Evolutionary conservation across 768 basidiomycete species (phyloP).

Genomic region (Collybia nuda): DNA sequence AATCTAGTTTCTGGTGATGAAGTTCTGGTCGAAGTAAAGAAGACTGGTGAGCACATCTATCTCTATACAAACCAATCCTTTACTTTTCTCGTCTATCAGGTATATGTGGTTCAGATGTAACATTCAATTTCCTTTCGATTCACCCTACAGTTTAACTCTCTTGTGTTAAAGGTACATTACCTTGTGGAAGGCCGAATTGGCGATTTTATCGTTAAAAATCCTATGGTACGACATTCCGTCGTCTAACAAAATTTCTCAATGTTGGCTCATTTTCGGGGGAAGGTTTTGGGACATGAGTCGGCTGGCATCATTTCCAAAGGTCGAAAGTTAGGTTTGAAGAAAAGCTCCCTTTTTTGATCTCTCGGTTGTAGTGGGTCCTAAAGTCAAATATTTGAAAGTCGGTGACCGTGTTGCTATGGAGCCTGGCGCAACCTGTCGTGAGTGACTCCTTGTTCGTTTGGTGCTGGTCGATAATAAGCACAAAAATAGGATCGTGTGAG

Average conservation of each 20-base stretch:
- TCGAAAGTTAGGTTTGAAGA: slow-evolving; percentile 18
- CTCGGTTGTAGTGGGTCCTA: slow-evolving; percentile 59
- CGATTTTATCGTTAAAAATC: slow-evolving; percentile 75
- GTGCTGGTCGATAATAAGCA: slow-evolving; percentile 1
- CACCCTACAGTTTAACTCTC: slow-evolving; percentile 12
- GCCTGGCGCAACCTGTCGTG: slow-evolving; percentile 82
- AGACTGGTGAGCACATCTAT: slow-evolving; percentile 62
- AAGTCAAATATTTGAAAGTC: slow-evolving; percentile 72
- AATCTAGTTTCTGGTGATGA: slow-evolving; percentile 59
- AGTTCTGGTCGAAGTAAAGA: slow-evolving; percentile 87
- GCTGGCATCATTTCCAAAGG: slow-evolving; percentile 76
- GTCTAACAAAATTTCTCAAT: neutral
- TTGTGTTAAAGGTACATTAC: slow-evolving; percentile 66
- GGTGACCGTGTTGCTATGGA: slow-evolving; percentile 93
- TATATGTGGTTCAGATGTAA: slow-evolving; percentile 89
- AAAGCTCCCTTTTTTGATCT: neutral
- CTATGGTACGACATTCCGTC: slow-evolving; percentile 71
- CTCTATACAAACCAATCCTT: slow-evolving; percentile 4
- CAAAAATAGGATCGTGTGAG: slow-evolving; percentile 56
- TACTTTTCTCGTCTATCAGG: slow-evolving; percentile 40
- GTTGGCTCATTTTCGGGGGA: slow-evolving; percentile 52
- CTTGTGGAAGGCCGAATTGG: slow-evolving; percentile 77
- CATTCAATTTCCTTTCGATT: slow-evolving; percentile 10
- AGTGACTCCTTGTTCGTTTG: slow-evolving; percentile 15
- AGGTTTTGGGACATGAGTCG: slow-evolving; percentile 96